Conservation (phyloP, 2,329 filamentous ascomycete genomes). For the Ophiocordyceps camponoti-floridani region DNA sequence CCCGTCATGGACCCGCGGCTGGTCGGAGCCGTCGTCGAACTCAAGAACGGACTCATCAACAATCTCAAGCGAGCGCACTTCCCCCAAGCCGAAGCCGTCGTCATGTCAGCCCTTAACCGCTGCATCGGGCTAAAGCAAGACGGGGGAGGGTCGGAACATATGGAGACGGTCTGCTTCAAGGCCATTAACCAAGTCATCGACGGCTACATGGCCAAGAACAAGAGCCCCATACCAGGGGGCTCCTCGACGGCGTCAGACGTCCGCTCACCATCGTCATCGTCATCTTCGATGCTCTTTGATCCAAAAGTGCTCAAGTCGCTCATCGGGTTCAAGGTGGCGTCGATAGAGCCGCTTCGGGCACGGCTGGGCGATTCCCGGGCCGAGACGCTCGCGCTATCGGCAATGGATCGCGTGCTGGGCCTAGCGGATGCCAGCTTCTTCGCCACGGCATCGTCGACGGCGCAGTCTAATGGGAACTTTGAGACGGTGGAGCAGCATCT, state of each 20-base stretch:
- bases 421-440: conserved; percentile 25
- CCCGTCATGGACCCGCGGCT: conserved; percentile 26
- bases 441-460: conserved; percentile 12
- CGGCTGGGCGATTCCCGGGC: conserved; percentile 22
- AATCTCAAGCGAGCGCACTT: conserved; percentile 24
- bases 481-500: conserved; percentile 22
- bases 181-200: conserved; percentile 23
- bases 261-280: background rate
- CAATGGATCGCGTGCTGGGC: conserved; percentile 31
- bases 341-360: conserved; percentile 21
- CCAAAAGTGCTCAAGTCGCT: conserved; percentile 23
- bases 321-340: conserved; percentile 26
- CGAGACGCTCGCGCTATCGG: conserved; percentile 28
- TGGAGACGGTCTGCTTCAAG: conserved; percentile 28
- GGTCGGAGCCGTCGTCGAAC: conserved; percentile 21
- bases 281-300: conserved; percentile 14
- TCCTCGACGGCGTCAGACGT: conserved; percentile 6
- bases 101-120: conserved; percentile 34
- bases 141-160: conserved; percentile 23
- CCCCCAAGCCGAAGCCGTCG: conserved; percentile 25
- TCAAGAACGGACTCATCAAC: conserved; percentile 27
- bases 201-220: conserved; percentile 23
- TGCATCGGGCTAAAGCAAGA: conserved; percentile 27
- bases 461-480: conserved; percentile 14
- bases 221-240: conserved; percentile 14